Evolutionary conservation across 768 basidiomycete genomes (phyloP), one percentile per base, ranked within the genome.

Genomic region (Panus rudis): DNA sequence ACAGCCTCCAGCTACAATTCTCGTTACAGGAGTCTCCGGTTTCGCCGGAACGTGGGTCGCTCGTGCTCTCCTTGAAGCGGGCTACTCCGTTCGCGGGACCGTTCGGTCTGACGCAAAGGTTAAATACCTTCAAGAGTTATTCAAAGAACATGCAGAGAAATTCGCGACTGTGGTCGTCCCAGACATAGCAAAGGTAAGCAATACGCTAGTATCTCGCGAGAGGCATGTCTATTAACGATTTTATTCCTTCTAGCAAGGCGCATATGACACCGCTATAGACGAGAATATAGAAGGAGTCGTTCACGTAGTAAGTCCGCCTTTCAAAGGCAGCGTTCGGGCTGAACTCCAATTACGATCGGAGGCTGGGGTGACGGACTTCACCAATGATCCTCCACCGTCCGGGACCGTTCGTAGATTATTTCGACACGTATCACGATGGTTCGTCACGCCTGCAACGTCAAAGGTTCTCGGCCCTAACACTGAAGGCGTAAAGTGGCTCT

Each of bases 251-350:
- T 21, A 80, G 78, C 71, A 71, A 2, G 76, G 75, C 6, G 84
- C 81, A 1, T 92, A 89, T 48, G 85, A 91, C 56, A 78, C 86
- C 39, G 86, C 79, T n/a, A n/a, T n/a, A 0, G 82, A 89, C 46
- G 75, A 79, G 57, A 85, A 73, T 1, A 78, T 90, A 6, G 79
- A 86, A 45, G 88, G 72, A 0, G 75, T 92, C 39, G 71, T 66
- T 27, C 86, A 87, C 53, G 76, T 70, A n/a, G n/a, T n/a, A n/a
- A n/a, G n/a, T n/a, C n/a, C n/a, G n/a, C n/a, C n/a, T n/a, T n/a
- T n/a, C n/a, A n/a, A n/a, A n/a, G n/a, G n/a, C n/a, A n/a, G n/a
- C n/a, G n/a, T n/a, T n/a, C n/a, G n/a, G n/a, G n/a, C n/a, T n/a
- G n/a, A n/a, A n/a, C n/a, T n/a, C n/a, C n/a, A n/a, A n/a, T n/a